Evolutionary conservation across 179 eudicot genomes (phyloP).

Genomic region (Silene coronaria): DNA sequence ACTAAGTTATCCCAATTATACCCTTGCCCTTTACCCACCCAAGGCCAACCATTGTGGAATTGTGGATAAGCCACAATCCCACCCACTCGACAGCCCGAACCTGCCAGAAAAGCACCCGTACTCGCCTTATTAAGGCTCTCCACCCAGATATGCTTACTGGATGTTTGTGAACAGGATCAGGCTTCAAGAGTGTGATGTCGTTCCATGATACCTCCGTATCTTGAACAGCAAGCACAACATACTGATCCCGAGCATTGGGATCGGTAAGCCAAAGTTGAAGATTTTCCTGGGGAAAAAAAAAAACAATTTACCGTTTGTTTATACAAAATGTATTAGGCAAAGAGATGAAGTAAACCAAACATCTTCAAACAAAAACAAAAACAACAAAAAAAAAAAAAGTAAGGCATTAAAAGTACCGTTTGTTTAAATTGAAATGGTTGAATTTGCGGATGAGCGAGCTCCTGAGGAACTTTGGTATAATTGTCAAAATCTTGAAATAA

Average conservation of each 20-base stretch:
- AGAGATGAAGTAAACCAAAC: neutral
- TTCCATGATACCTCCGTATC: conserved; percentile 94
- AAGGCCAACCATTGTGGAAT: too few relatives aligned
- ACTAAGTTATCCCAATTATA: too few relatives aligned
- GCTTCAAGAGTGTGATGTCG: conserved; percentile 80
- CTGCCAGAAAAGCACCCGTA: too few relatives aligned
- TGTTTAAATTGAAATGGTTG: conserved; percentile 79
- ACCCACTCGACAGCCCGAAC: too few relatives aligned
- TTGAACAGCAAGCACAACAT: conserved; percentile 74
- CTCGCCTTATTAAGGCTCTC: too few relatives aligned
- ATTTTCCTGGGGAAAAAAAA: conserved; percentile 72
- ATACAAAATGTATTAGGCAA: neutral
- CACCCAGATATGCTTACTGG: conserved; percentile 30
- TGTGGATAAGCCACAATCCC: too few relatives aligned
- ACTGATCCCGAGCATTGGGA: conserved; percentile 88
- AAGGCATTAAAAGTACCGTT: conserved; percentile 41
- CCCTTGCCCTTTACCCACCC: too few relatives aligned
- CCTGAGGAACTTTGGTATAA: conserved; percentile 80
- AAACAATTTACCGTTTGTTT: too few relatives aligned
- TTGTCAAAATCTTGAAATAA: conserved; percentile 79
- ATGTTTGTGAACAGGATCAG: conserved; percentile 78
- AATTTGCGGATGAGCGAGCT: conserved; percentile 88
- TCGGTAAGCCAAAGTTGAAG: conserved; percentile 92
- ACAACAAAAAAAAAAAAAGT: too few relatives aligned
- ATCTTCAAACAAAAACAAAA: neutral